Evolutionary conservation across 1,139 yeast species (phyloP), one percentile per base, ranked within the genome.

Genomic region (Suhomyces ambrosiae): DNA sequence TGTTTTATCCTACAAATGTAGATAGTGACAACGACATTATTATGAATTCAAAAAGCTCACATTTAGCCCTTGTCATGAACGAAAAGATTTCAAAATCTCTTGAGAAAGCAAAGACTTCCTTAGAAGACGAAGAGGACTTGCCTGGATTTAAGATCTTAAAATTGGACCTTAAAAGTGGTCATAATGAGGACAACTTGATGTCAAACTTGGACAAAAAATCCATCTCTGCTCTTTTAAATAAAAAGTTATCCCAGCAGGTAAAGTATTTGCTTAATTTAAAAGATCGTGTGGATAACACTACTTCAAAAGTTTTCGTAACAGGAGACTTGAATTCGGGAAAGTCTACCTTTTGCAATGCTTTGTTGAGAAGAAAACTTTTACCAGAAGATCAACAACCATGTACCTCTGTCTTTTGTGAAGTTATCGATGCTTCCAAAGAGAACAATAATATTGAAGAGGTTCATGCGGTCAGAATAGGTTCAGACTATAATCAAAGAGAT

Each of bases 371-470:
- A 44, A 78, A 79, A 37, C 63, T 94, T 1, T 68, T 92, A 33
- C 98, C 99, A 0, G 96, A 86, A 52, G 99, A 94, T 60, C 98
- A 94, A 56, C 96, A 94, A 54, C 99, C 99, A 1, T 90, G 97
- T 53, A 94, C 99, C 0, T 83, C 88, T 40, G 97, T 94, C 1
- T 94, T 94, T 55, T 90, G 97, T 60, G 98, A 94, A 61, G 94
- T 94, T 3, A 70, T 87, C 14, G 97, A 92, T 58, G 88, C 92
- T 8, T 53, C 63, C 3, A 71, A 79, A 29, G 89, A 82, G 37
- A 92, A 92, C 55, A 66, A 72, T 31, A 79, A 83, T 11, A 54
- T 79, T 11, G 97, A 92, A 60, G 96, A 90, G 56, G 97, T 92
- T 0, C 98, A 94, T 60, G 97, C 98, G 0, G 80, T 94, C n/a